Base-by-base conservation (phyloP, 345 rosid species). In the Euphorbia lathyris region DNA sequence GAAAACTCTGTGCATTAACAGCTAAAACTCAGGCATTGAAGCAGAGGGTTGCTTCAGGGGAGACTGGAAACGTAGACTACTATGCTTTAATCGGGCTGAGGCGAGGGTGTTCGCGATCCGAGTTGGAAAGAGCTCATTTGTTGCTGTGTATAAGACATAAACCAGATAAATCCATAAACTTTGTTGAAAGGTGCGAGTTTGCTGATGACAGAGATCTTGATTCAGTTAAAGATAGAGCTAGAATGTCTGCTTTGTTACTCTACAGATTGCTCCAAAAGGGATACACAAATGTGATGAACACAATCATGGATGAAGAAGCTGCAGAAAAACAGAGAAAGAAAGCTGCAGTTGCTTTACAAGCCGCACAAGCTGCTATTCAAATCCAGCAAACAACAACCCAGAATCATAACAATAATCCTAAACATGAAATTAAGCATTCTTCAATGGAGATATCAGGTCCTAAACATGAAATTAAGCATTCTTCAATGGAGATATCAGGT, bases 101-200 rank as follows among this genome's bases (percentile, higher is more conserved):
- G 47, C 88, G 96, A 0, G 97, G 97, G 14, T 95, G 99, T 71
- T 86, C 96, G 0, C 77, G 92, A 60, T 95, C 99, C 4, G 99
- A 92, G 71, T 77, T 95, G 0, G 97, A 92, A 61, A 83, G 97
- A 75, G 99, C 99, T 53, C 96, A 92, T 81, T 66, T 90, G 61
- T 52, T 95, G 75, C 76, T 95, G 5, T 78, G 84, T 52, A 76
- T 95, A 23, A 83, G 90, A 76, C 92, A 95, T 75, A 95, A 90
- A 69, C 99, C 96, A 6, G 97, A 92, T 53, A 87, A 88, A 60
- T 89, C 99, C 30, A 79, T 73, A 7, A 77, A 69, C 40, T 95
- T 95, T 70, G 73, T 88, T 9, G 97, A 95, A 22, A 73, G 97
- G 52, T 95, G 97, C 17, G 97, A 95, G 58, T 85, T 95, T 30